Evolutionary conservation across 2,329 filamentous ascomycete genomes (phyloP), one percentile per base, ranked within the genome.

Genomic region (Ambrosiella xylebori): DNA sequence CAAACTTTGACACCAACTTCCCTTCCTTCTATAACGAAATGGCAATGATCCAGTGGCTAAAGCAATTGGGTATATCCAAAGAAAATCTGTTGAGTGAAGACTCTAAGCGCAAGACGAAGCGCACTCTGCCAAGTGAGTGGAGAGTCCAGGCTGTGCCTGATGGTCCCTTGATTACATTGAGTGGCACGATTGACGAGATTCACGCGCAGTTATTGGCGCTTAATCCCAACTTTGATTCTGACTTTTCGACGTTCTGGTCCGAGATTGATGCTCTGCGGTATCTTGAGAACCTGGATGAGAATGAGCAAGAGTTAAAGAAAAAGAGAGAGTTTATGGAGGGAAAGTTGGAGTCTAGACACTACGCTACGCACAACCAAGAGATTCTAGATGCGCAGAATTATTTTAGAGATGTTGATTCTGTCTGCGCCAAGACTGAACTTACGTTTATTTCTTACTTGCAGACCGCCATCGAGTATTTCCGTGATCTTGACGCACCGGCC

Each of bases 161-260:
- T 13, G 51, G 40, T 3, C 57, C 51, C 5, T 5, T 55, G 6
- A 35, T 58, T 11, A 38, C 12, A 7, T 19, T 58, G 11, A 50
- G 57, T 47, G 63, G 64, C 41, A 64, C 63, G 27, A 49, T 64
- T 49, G 40, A 64, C 55, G 54, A 64, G 35, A 57, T 64, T 7
- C 57, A 61, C 59, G 53, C 40, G 7, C 60, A 62, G 56, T 57
- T 63, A n/a, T 17, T 61, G 11, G 19, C 59, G 53, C 50, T 63
- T 38, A 63, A 64, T 57, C 60, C 61, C 19, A 53, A 63, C 56
- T 64, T 59, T 57, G 60, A 63, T 5, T 9, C 50, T 4, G 60
- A 63, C 12, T 63, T 62, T 55, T 51, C 49, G 27, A 53, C 54
- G 17, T 59, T 59, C 27, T 39, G 55, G 49, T 2, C 37, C 7